Base-by-base conservation (phyloP, 73 alveolate genomes). In the Tetrahymena borealis region DNA sequence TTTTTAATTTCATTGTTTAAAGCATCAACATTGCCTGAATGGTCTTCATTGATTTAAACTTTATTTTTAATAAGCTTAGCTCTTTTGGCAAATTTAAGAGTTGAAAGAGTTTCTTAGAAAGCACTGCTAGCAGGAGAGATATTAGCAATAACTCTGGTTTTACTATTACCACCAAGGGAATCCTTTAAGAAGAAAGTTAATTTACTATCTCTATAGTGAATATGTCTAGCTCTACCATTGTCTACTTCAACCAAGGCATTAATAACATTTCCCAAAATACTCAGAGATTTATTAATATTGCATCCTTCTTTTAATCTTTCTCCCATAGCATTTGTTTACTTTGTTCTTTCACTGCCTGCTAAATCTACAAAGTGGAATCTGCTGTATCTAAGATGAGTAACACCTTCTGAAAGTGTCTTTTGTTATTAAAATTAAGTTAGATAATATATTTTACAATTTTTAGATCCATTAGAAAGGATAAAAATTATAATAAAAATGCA, bases 281-380 rank as follows among this genome's bases (percentile, higher is more conserved):
- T 95, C 41, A 98, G 96, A 28, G 99, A 97, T 91, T 96, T 98
- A 93, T 98, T 98, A 77, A 98, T 98, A 43, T 96, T 97, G 78
- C 98, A 98, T n/a, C 99, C 99, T 96, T 98, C 99, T 91, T 98
- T 97, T 36, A 97, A 95, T 32, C 98, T 97, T 77, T 96, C 98
- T 2, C 98, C 98, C 43, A 96, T 90, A 78, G 99, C 99, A 32
- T 99, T 98, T 39, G 99, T 96, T 91, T 98, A 96, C 90, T 98
- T 98, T 32, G 97, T 97, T 93, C 99, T 98, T 95, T 98, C 99
- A 96, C 99, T 96, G 38, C 99, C 99, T 10, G 99, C 99, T 94
- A 98, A 94, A 96, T 98, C 99, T 10, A 98, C 99, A 94, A 98
- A 98, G 90, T 97, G 99, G 78, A 98, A 98, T 94, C 98, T 94